Evolutionary conservation across 106 monocot genomes (phyloP), one percentile per base, ranked within the genome.

Genomic region (Dioscorea zingiberensis): DNA sequence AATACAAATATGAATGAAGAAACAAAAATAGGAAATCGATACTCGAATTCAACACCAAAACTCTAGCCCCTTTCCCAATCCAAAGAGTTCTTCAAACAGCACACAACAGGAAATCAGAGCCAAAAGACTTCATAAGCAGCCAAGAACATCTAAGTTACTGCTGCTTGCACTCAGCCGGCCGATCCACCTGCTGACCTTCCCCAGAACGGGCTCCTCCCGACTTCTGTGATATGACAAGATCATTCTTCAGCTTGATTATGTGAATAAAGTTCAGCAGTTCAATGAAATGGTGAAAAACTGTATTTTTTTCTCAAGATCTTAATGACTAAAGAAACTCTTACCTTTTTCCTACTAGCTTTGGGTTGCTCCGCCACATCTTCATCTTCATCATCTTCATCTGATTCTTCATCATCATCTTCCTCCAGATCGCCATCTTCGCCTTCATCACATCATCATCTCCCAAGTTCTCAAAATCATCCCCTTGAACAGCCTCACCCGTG

Each of bases 81-180:
- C 38, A 38, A 38, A 38, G 10, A 38, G 4, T 8, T 38, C 38
- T 38, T 38, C 4, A 38, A 38, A 6, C 38, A 38, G 38, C 6
- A 6, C 4, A 38, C 9, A 38, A n/a, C n/a, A n/a, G n/a, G n/a
- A n/a, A n/a, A n/a, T n/a, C n/a, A n/a, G n/a, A n/a, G n/a, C n/a
- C n/a, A n/a, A 38, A 10, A 38, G 1, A 38, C 38, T 38, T 38
- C 38, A 8, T n/a, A n/a, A 0, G 38, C 38, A 38, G 38, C 4
- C 0, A 1, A 10, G 10, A 38, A 38, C 38, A 38, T 10, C 4
- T 3, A 67, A 27, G 12, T 63, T 67, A 77, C 55, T 77, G 82
- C 55, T 82, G 77, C 73, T 82, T 77, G 82, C 82, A 82, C 46
- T 82, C 77, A 1, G 77, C 55, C 22, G 77, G 82, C 23, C 68